Percentiles rank a stretch among this genome's conserved stretches.
Conservation (phyloP, 192 early-diverging fungal genomes). For the Umbelopsis ramanniana region DNA sequence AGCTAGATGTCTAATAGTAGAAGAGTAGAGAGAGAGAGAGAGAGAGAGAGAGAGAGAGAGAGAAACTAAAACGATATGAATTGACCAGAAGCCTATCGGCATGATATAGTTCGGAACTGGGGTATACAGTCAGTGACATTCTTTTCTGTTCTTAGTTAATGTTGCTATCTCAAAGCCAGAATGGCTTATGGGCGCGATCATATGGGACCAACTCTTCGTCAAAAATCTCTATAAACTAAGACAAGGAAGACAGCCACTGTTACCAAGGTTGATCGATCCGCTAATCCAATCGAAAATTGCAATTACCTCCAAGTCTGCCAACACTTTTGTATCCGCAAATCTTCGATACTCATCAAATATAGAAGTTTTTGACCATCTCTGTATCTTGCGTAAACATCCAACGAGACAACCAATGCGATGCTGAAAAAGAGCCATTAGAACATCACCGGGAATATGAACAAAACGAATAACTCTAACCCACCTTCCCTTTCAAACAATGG, state of each 20-base stretch:
- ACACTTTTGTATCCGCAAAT: constrained; percentile 89
- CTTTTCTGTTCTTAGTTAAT: background rate
- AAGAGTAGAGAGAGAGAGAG: background rate
- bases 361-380: constrained; percentile 94
- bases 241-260: background rate
- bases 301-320: constrained; percentile 92
- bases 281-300: background rate
- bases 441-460: background rate
- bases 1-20: no score
- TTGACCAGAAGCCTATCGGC: background rate
- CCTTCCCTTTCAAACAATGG: constrained; percentile 95
- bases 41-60: no score
- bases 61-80: no score
- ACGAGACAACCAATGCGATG: constrained; percentile 93
- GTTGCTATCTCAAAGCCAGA: constrained; percentile 43
- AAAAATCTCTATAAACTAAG: constrained; percentile 62
- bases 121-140: no score
- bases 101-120: no score
- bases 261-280: background rate
- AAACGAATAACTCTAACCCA: constrained; percentile 32
- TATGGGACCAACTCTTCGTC: constrained; percentile 50
- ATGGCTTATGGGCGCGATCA: constrained; percentile 49
- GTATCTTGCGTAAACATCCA: constrained; percentile 91
- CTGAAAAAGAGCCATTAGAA: constrained; percentile 38
- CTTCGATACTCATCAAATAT: constrained; percentile 97